phyloP scores from a whole-genome alignment of 345 rosid genomes.

The Lagerstroemia speciosa region DNA sequence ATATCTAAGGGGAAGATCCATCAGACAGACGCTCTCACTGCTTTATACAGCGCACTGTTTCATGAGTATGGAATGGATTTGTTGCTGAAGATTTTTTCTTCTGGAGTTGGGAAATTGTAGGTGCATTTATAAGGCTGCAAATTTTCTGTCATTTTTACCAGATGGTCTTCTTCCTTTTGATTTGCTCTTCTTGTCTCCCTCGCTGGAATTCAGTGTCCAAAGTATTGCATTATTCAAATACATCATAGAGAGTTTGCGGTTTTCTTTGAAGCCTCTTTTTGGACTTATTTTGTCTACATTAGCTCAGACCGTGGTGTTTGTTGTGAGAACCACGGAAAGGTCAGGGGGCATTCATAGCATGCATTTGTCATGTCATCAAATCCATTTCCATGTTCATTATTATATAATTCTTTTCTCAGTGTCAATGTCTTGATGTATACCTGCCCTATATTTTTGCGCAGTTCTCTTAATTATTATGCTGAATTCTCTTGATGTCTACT shows the following conservation, averaged over 20 bases:
- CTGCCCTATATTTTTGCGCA: neutral
- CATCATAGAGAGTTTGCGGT: slow-evolving; percentile 23
- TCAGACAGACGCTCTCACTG: slow-evolving; percentile 2
- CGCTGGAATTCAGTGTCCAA: slow-evolving; percentile 13
- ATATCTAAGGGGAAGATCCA: slow-evolving; percentile 7
- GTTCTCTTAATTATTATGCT: neutral
- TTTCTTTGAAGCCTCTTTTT: slow-evolving; percentile 2
- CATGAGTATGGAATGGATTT: neutral
- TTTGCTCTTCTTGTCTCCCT: slow-evolving; percentile 1
- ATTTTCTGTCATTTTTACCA: neutral
- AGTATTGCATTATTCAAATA: slow-evolving; percentile 21
- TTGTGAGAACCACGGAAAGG: slow-evolving; percentile 16
- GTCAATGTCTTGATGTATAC: slow-evolving; percentile 5
- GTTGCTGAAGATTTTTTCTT: slow-evolving; percentile 8
- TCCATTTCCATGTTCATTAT: slow-evolving; percentile 11
- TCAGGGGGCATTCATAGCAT: slow-evolving; percentile 25
- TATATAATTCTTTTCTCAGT: slow-evolving; percentile 6
- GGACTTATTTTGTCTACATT: slow-evolving; percentile 27
- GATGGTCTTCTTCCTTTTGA: neutral
- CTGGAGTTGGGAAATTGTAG: slow-evolving; percentile 3
- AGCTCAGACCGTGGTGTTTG: slow-evolving; percentile 20
- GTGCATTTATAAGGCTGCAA: neutral
- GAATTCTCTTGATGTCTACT: neutral
- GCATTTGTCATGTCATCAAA: slow-evolving; percentile 17
- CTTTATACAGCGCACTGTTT: neutral